Evolutionary conservation across 108 stramenopile species (phyloP), one percentile per base, ranked within the genome.

Genomic region (Cyclostephanos tholiformis): DNA sequence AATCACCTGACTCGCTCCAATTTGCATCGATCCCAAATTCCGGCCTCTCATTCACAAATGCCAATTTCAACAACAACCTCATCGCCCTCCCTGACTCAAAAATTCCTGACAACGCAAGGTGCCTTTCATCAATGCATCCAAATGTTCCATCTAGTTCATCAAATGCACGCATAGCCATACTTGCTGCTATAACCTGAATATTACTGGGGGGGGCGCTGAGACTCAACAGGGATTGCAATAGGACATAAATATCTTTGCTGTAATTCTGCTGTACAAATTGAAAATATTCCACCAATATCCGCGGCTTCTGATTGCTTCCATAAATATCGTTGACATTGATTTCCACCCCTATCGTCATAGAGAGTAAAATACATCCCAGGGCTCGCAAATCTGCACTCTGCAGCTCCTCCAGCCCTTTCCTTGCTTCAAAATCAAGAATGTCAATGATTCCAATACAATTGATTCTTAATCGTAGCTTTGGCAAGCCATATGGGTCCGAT

Each of bases 1-100:
- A 88, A 69, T 95, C 95, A 23, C 97, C 97, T 13, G 92, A 91
- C 79, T 97, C 95, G 43, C 83, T 75, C 97, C 97, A 97, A 63
- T 85, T 82, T 49, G 85, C 65, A 82, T 95, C 89, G 63, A 88
- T 84, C 1, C 87, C 88, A 60, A 93, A 89, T 63, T 97, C 97
- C n/a, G 97, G 95, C 51, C 97, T 75, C 84, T 96, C 97, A 69
- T 95, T 95, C 63, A 97, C 80, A 69, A 90, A 91, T 17, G 88
- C 93, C 38, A 97, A 82, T 68, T 97, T 97, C 51, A 96, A 71
- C 50, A 96, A 66, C 48, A 97, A 83, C 38, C 97, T 87, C 65
- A 93, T 61, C 2, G 86, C 83, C 29, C 97, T 80, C 29, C 97
- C 93, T 7, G 89, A 89, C 74, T 97, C 97, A 72, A 92, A 96